Conservation (phyloP, 345 rosid genomes). For the Jatropha curcas region DNA sequence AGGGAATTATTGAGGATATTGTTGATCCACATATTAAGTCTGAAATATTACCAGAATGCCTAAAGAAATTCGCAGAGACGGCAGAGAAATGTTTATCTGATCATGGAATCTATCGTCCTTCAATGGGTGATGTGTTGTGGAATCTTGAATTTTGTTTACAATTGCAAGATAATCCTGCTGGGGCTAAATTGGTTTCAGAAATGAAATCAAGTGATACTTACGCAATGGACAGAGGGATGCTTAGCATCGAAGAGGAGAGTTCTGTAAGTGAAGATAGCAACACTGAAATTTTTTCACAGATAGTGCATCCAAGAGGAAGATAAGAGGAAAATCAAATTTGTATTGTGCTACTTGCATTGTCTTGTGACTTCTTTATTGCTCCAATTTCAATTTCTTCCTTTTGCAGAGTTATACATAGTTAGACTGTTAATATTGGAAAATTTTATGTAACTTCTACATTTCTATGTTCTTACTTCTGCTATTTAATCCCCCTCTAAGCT, state of each 20-base stretch:
- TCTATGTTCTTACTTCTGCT: background rate
- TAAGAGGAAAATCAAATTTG: conserved; percentile 3
- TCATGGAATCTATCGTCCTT: conserved; percentile 28
- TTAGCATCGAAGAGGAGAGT: conserved; percentile 29
- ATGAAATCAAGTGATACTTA: conserved; percentile 14
- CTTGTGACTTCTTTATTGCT: background rate
- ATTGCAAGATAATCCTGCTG: conserved; percentile 30
- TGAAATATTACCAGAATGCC: conserved; percentile 19
- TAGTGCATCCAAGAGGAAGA: conserved; percentile 45
- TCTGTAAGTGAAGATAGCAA: conserved; percentile 1
- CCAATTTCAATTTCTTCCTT: background rate
- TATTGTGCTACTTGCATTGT: conserved; percentile 1
- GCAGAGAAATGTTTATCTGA: conserved; percentile 32
- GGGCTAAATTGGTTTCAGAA: conserved; percentile 15
- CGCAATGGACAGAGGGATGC: conserved; percentile 12
- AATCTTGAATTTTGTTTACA: conserved; percentile 32
- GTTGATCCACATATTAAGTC: conserved; percentile 25
- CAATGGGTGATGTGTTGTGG: conserved; percentile 38
- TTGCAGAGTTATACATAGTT: background rate
- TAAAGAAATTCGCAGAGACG: conserved; percentile 27
- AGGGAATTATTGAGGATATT: conserved; percentile 24
- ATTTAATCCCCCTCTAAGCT: background rate
- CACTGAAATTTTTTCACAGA: conserved; percentile 33
- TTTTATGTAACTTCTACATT: background rate
- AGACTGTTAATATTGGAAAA: background rate